Evolutionary conservation across 306 rosid genomes (phyloP).

Genomic region (Glycine tomentella): DNA sequence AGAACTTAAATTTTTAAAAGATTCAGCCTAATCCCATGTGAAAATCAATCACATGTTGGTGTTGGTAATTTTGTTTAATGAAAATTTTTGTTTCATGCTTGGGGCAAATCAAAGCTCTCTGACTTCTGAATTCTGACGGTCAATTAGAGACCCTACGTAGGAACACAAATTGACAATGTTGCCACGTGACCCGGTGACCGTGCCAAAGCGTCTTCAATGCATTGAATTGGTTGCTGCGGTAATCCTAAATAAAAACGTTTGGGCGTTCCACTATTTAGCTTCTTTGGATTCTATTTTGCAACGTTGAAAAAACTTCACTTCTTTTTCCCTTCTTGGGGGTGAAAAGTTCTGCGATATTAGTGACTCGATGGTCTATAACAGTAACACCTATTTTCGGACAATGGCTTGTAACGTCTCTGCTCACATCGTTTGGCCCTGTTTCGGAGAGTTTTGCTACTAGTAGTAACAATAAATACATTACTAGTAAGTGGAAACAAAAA

Average conservation of each 20-base stretch:
- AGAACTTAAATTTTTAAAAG: no score
- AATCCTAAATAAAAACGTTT: neutral
- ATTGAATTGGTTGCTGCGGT: slow-evolving; percentile 33
- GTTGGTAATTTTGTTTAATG: neutral
- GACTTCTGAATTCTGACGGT: slow-evolving; percentile 54
- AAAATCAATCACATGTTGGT: no score
- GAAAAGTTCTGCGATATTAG: slow-evolving; percentile 25
- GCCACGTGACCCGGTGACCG: slow-evolving; percentile 47
- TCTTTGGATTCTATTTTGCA: slow-evolving; percentile 68
- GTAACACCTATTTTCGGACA: slow-evolving; percentile 18
- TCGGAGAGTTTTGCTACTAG: slow-evolving; percentile 25
- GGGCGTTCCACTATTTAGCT: slow-evolving; percentile 27
- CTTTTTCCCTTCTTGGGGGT: neutral
- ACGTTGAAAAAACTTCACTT: slow-evolving; percentile 36
- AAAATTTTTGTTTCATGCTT: slow-evolving; percentile 3
- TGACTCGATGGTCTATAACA: neutral
- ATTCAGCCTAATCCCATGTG: no score
- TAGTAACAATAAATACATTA: no score
- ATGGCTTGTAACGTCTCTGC: slow-evolving; percentile 22
- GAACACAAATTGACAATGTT: slow-evolving; percentile 48
- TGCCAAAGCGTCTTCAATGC: slow-evolving; percentile 48
- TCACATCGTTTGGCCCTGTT: slow-evolving; percentile 23
- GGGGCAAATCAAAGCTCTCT: slow-evolving; percentile 25
- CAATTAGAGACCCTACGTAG: slow-evolving; percentile 45
- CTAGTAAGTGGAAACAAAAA: slow-evolving; percentile 13